Evolutionary conservation across 345 rosid genomes (phyloP), one percentile per base, ranked within the genome.

Genomic region (Citrus australasica): DNA sequence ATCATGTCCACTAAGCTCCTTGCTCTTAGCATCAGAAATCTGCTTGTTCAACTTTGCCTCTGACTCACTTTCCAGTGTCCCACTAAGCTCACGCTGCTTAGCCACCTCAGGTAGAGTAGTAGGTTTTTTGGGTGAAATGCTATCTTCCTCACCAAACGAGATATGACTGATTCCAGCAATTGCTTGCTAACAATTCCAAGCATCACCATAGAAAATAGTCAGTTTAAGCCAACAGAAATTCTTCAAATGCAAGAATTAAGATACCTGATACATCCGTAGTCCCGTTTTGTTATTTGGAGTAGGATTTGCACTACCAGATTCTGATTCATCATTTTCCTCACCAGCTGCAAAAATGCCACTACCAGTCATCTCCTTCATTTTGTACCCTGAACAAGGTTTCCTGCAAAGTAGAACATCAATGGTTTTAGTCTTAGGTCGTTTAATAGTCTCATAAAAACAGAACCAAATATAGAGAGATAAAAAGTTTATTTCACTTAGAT

Each of bases 71-170:
- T 89, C 97, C 68, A 90, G 71, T 0, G 92, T 89, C 28, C 99
- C 99, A 58, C 95, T 96, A 30, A 96, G 84, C 81, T 96, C 99
- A 5, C 99, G 91, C 89, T 96, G 99, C 86, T 96, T 96, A 2
- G 98, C 93, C 53, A 90, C 92, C 86, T 94, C 99, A 10, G 97
- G 90, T 74, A 94, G 66, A 67, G 92, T 79, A 71, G 77, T 53
- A 0, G 98, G 99, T 83, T 85, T 94, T 76, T 87, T 92, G 40
- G 94, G 98, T 30, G 97, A 87, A 68, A 90, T 59, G 67, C 86
- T 84, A 64, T 92, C 98, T 65, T 89, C 98, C 76, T 92, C 99
- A n/a, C 85, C 90, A 78, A 96, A 94, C 33, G 98, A 94, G 80
- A 96, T 93, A 79, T 91, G 97, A 76, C 96, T 95, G 82, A 94